phyloP scores from a whole-genome alignment of 2,329 filamentous ascomycete species.

The Stemphylium beticola region DNA sequence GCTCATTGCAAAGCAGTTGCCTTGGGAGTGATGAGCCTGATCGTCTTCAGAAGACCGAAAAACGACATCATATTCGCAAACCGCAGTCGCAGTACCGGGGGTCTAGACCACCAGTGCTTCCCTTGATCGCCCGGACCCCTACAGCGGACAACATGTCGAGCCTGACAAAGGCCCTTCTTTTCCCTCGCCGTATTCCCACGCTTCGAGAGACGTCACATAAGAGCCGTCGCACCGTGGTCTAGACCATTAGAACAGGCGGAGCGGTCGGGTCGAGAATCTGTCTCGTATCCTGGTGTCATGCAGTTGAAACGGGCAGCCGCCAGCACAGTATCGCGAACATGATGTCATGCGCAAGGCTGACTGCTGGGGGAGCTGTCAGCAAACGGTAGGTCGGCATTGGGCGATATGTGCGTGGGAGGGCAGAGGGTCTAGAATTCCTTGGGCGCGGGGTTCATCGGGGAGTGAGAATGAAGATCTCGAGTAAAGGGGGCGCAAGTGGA shows the following conservation, averaged over 20 bases:
- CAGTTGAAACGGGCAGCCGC: slow-evolving; percentile 10
- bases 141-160: neutral
- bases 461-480: neutral
- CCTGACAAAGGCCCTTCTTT: neutral
- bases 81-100: neutral
- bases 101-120: slow-evolving; percentile 11
- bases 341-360: slow-evolving; percentile 18
- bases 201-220: slow-evolving; percentile 2
- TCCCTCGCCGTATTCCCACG: neutral
- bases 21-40: slow-evolving; percentile 3
- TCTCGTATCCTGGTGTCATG: slow-evolving; percentile 3
- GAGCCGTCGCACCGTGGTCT: neutral
- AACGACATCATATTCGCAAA: slow-evolving; percentile 2
- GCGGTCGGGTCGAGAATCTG: neutral
- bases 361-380: neutral
- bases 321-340: slow-evolving; percentile 6
- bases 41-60: neutral
- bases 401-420: neutral
- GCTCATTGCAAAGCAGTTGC: slow-evolving; percentile 12
- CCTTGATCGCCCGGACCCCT: neutral
- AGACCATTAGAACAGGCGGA: neutral
- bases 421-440: slow-evolving; percentile 10
- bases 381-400: neutral
- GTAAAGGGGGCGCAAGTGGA: neutral
- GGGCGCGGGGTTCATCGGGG: neutral